These are phyloP conservation scores for Pichia pseudocactophila DNA, from an alignment of 805 yeast genomes.

Conservation along the genomic window DNA sequence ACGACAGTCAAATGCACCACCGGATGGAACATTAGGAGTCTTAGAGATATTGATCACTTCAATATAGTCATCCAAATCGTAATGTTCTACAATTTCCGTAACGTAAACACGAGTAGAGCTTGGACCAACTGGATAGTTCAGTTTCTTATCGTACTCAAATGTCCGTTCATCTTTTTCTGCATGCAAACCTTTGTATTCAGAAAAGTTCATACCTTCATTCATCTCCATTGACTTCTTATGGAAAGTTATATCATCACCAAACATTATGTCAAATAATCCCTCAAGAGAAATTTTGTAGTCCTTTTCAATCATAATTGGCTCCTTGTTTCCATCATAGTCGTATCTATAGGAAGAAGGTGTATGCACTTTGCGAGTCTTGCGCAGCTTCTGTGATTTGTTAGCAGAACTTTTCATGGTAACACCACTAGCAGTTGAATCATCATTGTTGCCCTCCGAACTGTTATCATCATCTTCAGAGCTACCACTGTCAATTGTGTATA, in stretches of 20 bases:
- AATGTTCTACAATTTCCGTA: conserved; percentile 47
- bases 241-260: conserved; percentile 47
- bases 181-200: conserved; percentile 32
- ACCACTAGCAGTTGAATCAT: conserved; percentile 18
- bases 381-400: not conserved
- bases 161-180: conserved; percentile 34
- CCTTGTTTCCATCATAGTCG: conserved; percentile 38
- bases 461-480: conserved; percentile 23
- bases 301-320: conserved; percentile 42
- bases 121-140: conserved; percentile 84
- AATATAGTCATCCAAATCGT: conserved; percentile 46
- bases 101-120: conserved; percentile 68
- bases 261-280: conserved; percentile 56
- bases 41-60: conserved; percentile 53
- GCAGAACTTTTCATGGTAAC: conserved; percentile 7
- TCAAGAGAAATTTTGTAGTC: conserved; percentile 69
- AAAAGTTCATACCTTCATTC: conserved; percentile 40
- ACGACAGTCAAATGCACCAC: conserved; percentile 65
- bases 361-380: conserved; percentile 42
- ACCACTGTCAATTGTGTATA: conserved; percentile 27
- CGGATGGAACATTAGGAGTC: conserved; percentile 96
- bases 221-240: conserved; percentile 31
- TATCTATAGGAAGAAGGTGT: conserved; percentile 43
- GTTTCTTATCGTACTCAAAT: conserved; percentile 63
- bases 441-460: conserved; percentile 10